Conservation (phyloP, 2,329 filamentous ascomycete species). For the Tolypocladium capitatum region DNA sequence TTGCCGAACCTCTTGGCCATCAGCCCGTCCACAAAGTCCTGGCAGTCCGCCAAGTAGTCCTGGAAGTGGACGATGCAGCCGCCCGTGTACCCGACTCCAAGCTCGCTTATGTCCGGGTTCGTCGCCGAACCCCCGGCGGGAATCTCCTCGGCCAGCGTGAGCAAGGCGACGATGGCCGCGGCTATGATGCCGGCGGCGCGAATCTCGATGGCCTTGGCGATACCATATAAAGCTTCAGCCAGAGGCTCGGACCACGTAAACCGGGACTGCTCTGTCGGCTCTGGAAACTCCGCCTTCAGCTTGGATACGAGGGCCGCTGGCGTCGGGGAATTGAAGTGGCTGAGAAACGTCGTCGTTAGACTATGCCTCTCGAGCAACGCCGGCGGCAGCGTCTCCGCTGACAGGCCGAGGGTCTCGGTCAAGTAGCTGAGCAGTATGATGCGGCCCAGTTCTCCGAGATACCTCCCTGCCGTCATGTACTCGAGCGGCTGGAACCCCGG, state of each 20-base stretch:
- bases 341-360: constrained; percentile 60
- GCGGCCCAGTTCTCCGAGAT: constrained; percentile 63
- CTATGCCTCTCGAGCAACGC: constrained; percentile 45
- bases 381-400: constrained; percentile 35
- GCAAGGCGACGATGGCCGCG: constrained; percentile 55
- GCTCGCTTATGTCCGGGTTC: constrained; percentile 27
- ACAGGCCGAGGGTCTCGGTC: constrained; percentile 26
- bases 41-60: constrained; percentile 57
- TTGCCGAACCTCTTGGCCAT: constrained; percentile 18
- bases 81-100: constrained; percentile 69
- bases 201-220: constrained; percentile 56
- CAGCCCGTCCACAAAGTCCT: constrained; percentile 50
- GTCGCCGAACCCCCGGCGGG: constrained; percentile 15
- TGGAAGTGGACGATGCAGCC: constrained; percentile 72
- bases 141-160: constrained; percentile 58
- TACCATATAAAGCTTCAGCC: constrained; percentile 47
- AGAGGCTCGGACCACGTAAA: constrained; percentile 51
- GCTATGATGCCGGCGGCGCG: constrained; percentile 64
- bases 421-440: constrained; percentile 57
- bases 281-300: constrained; percentile 40
- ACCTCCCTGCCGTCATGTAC: constrained; percentile 71
- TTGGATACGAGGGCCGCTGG: constrained; percentile 28
- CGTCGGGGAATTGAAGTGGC: constrained; percentile 48
- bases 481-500: constrained; percentile 74
- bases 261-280: constrained; percentile 23